Evolutionary conservation across 257 asterid genomes (phyloP), one percentile per base, ranked within the genome.

Genomic region (Knoxia roxburghii): DNA sequence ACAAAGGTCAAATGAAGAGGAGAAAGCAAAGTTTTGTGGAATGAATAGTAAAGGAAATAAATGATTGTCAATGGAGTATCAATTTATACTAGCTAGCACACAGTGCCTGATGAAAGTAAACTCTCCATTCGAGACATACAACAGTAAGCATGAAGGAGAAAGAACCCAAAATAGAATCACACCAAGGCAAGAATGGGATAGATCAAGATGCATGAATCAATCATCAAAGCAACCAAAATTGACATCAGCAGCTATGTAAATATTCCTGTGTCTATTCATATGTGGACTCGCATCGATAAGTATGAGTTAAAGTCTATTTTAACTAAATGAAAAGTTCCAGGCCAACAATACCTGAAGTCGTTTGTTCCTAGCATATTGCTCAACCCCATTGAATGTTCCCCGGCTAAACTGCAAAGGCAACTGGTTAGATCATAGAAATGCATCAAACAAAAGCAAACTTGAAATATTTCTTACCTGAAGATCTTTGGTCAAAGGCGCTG

Each of bases 321-420:
- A 49, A 32, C 40, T 21, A 26, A 65, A 65, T 49, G 60, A 49
- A 24, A 49, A 32, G 18, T 20, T 6, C 27, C 30, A 33, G 11
- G 40, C 11, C 46, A 52, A 37, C 11, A 32, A 33, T 76, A 83
- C 98, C 94, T 90, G 99, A 76, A 93, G 82, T 46, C 99, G 79
- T 78, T 93, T 93, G 86, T 93, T 93, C 68, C 96, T 82, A 57
- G 96, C 94, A 80, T 93, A 93, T 66, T 93, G 99, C 76, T 74
- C 87, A 61, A 82, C 88, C 45, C 99, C 99, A 67, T 90, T 72
- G 57, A 90, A 90, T 1, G 80, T 73, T 71, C 73, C 49, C 35
- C 74, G 57, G 57, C 87, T 86, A 75, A 81, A 90, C 99, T 93
- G 94, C 61, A 37, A 73, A 61, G 60, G 66, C 46, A 70, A 52